Conservation (phyloP, 257 asterid genomes). For the Misopates orontium region DNA sequence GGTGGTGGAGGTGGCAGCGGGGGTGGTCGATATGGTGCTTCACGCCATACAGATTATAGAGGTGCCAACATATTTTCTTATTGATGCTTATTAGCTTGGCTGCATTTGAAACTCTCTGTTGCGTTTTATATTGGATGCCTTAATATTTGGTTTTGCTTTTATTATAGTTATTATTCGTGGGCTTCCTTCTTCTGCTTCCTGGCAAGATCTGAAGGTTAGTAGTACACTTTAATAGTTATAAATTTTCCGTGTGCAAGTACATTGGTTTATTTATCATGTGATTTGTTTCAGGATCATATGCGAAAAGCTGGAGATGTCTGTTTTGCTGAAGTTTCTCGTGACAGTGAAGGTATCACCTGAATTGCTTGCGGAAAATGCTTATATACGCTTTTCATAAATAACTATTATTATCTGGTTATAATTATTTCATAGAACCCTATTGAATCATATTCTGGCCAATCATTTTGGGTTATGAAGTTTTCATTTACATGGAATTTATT, state of each 20-base stretch:
- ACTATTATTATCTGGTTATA: not conserved
- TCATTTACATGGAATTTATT: slow-evolving; percentile 1
- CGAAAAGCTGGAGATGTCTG: slow-evolving; percentile 99
- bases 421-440: not conserved
- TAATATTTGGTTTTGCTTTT: slow-evolving; percentile 10
- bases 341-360: slow-evolving; percentile 74
- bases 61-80: slow-evolving; percentile 43
- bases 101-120: not conserved
- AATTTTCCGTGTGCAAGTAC: not conserved
- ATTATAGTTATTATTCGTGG: slow-evolving; percentile 82
- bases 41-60: slow-evolving; percentile 96
- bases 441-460: not conserved
- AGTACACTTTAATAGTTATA: not conserved
- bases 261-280: not conserved
- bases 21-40: slow-evolving; percentile 67
- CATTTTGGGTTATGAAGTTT: not conserved
- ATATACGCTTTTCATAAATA: not conserved
- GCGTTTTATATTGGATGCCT: not conserved
- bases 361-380: not conserved
- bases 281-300: slow-evolving; percentile 89
- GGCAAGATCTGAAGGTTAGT: slow-evolving; percentile 99
- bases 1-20: slow-evolving; percentile 60
- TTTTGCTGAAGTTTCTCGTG: slow-evolving; percentile 97
- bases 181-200: slow-evolving; percentile 98
- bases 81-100: not conserved